Evolutionary conservation across 2,329 filamentous ascomycete species (phyloP), one percentile per base, ranked within the genome.

Genomic region (Ambrosiella cleistominuta): DNA sequence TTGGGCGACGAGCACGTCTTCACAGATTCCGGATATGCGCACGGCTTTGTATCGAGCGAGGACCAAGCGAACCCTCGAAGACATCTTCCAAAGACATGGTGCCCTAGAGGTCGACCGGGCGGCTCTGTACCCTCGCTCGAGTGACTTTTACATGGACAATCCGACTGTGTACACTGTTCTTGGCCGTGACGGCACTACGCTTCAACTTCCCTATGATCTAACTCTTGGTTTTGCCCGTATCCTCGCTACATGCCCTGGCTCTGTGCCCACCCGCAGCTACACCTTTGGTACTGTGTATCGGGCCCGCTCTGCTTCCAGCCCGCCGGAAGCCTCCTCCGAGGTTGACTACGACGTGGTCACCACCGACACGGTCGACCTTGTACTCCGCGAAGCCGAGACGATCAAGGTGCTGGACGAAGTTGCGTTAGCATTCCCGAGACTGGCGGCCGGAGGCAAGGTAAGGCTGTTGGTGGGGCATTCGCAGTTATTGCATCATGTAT

Each of bases 321-420:
- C 95, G 64, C 93, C 93, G 6, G 78, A 79, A 59, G 85, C 84
- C 65, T 85, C 88, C 67, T 85, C 87, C 8, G 93, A 97, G 67
- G 90, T 94, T 1, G 90, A 97, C 68, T 98, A 97, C 68, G 93
- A 98, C 69, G 89, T 98, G 61, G 79, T 95, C n/a, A 91, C 89
- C 0, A 79, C 81, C 50, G 83, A 90, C 64, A 84, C 85, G 0
- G 70, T 89, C 4, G 89, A 97, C 65, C 74, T 95, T 51, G 85
- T 89, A 1, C 70, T 96, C 58, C 94, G 95, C 65, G 93, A 98
- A 69, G 91, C 91, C 0, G 91, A 97, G 69, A 84, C 89, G 0
- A 80, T 98, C 64, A 97, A 96, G 65, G 90, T 97, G 1, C 73
- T 97, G 19, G 93, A 98, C 66, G 93, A 98, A 67, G 85, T 96